phyloP scores from a whole-genome alignment of 148 eudicot species.

The Fagopyrum esculentum region DNA sequence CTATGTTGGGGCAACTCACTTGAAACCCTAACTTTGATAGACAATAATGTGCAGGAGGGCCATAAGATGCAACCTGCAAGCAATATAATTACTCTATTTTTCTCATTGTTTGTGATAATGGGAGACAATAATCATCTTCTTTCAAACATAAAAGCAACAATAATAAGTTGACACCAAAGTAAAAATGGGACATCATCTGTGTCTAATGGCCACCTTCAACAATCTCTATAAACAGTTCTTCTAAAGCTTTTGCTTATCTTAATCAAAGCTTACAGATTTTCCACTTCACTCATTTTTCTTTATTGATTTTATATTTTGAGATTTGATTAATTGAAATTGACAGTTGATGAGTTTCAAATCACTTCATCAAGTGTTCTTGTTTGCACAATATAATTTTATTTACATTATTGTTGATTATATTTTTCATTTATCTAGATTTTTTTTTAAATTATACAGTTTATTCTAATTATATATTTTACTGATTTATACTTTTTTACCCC shows the following conservation, averaged over 20 bases:
- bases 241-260: not conserved
- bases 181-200: not conserved
- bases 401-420: too few species aligned
- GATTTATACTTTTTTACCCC: too few species aligned
- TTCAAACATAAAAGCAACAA: constrained; percentile 2
- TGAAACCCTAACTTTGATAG: not conserved
- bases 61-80: constrained; percentile 2
- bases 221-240: not conserved
- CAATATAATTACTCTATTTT: not conserved
- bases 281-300: not conserved
- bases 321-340: too few species aligned
- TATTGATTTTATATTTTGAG: not conserved
- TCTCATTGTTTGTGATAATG: constrained; percentile 4
- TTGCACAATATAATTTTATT: too few species aligned
- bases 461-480: too few species aligned
- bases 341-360: too few species aligned
- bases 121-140: constrained; percentile 14
- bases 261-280: not conserved
- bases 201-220: constrained; percentile 2
- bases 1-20: constrained; percentile 1
- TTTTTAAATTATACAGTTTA: too few species aligned
- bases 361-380: too few species aligned
- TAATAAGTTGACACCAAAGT: not conserved
- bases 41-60: constrained; percentile 10
- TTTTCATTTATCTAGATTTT: too few species aligned